Conservation (phyloP, 495 filamentous ascomycete genomes). For the Aspergillus coremiiformis region DNA sequence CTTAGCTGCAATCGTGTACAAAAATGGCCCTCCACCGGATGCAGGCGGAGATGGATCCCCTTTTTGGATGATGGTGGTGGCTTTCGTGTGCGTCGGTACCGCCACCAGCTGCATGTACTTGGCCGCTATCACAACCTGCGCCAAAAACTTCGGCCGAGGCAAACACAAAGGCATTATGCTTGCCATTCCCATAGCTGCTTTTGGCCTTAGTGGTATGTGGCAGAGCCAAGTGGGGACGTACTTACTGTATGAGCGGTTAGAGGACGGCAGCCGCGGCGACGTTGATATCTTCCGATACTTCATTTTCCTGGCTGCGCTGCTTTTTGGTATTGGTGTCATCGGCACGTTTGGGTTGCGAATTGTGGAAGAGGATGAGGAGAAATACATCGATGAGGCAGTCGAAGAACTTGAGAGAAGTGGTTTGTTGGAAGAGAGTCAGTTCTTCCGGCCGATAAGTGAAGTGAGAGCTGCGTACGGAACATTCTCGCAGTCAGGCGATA, state of each 20-base stretch:
- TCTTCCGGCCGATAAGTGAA: conserved; percentile 44
- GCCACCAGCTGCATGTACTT: conserved; percentile 85
- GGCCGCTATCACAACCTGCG: conserved; percentile 80
- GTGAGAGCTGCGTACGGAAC: conserved; percentile 48
- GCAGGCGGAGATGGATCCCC: conserved; percentile 59
- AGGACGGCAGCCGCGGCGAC: conserved; percentile 61
- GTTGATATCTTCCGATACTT: conserved; percentile 85
- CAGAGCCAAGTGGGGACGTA: conserved; percentile 80
- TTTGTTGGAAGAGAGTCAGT: conserved; percentile 62
- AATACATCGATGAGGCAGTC: conserved; percentile 79
- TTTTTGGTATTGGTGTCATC: conserved; percentile 62
- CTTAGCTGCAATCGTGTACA: conserved; percentile 73
- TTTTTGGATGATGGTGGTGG: conserved; percentile 73
- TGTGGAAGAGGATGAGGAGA: conserved; percentile 52
- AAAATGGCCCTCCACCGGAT: conserved; percentile 48
- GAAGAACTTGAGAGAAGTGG: conserved; percentile 80
- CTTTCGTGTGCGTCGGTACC: conserved; percentile 72
- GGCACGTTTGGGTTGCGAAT: conserved; percentile 67
- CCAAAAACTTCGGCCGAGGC: conserved; percentile 91
- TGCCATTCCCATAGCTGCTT: conserved; percentile 83
- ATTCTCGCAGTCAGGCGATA: conserved; percentile 24
- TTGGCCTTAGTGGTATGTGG: conserved; percentile 92
- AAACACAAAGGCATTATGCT: conserved; percentile 84
- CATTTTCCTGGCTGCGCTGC: conserved; percentile 62
- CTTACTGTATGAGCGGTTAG: conserved; percentile 57